phyloP scores from a whole-genome alignment of 768 basidiomycete species.

The Daedaleopsis sinensis region DNA sequence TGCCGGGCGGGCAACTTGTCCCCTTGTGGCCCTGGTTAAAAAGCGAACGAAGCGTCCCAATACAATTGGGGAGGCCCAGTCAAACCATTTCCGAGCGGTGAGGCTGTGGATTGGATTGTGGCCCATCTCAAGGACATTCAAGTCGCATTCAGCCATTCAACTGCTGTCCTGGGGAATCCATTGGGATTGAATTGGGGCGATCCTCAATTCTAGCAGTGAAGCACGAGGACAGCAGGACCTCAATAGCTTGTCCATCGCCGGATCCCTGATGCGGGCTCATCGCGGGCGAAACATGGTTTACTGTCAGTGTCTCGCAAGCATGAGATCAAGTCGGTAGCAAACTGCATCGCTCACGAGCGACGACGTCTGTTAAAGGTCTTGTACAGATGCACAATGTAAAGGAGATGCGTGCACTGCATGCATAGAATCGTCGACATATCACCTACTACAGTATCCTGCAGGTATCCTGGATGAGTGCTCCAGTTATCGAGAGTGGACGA shows the following conservation, averaged over 20 bases:
- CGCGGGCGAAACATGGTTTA: constrained; percentile 7
- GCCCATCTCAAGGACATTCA: too few species aligned
- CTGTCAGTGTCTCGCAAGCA: neutral
- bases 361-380: constrained; percentile 21
- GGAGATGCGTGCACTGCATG: constrained; percentile 11
- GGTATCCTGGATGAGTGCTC: too few species aligned
- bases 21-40: too few species aligned
- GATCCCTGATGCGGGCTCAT: constrained; percentile 51
- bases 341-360: constrained; percentile 33
- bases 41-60: too few species aligned
- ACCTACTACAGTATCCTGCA: too few species aligned
- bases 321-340: neutral
- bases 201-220: neutral
- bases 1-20: too few species aligned
- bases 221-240: constrained; percentile 31
- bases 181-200: too few species aligned
- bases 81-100: too few species aligned
- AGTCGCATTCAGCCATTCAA: too few species aligned
- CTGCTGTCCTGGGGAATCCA: constrained; percentile 26
- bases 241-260: constrained; percentile 55
- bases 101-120: too few species aligned
- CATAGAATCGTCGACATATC: neutral
- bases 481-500: too few species aligned
- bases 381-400: constrained; percentile 28
- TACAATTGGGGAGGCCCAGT: too few species aligned